phyloP scores from a whole-genome alignment of 177 flowering plant species.

The Vitis hybrid region DNA sequence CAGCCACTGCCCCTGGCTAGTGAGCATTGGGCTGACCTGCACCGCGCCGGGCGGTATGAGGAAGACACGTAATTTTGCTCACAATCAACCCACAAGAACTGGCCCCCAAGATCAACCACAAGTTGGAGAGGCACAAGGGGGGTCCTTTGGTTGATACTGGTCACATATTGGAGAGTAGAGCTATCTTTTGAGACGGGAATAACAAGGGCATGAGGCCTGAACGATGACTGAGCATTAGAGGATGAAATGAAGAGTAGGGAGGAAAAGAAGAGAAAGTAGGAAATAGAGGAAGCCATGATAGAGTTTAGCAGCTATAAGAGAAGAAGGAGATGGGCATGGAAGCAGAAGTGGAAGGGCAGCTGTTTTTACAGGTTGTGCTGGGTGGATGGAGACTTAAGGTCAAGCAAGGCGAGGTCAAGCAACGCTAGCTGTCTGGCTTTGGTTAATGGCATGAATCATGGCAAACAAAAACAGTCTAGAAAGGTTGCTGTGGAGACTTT shows the following conservation, averaged over 20 bases:
- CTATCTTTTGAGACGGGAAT: constrained; percentile 23
- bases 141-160: constrained; percentile 13
- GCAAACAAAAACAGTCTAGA: background rate
- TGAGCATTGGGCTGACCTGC: constrained; percentile 20
- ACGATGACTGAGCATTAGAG: background rate
- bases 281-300: constrained; percentile 7
- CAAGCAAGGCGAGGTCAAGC: too few relatives aligned
- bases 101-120: constrained; percentile 24
- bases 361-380: background rate
- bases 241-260: background rate
- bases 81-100: background rate
- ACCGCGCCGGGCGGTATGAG: constrained; percentile 1
- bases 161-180: constrained; percentile 21
- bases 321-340: background rate
- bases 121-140: constrained; percentile 12
- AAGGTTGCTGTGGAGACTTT: background rate
- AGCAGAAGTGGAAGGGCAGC: background rate
- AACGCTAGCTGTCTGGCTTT: background rate
- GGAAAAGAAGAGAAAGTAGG: background rate
- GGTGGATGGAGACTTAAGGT: background rate
- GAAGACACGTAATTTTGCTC: constrained; percentile 8
- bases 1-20: background rate
- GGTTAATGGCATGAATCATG: too few relatives aligned
- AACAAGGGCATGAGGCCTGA: constrained; percentile 5
- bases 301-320: background rate